Conservation (phyloP, 2,329 filamentous ascomycete genomes). For the Fusarium robinianum region DNA sequence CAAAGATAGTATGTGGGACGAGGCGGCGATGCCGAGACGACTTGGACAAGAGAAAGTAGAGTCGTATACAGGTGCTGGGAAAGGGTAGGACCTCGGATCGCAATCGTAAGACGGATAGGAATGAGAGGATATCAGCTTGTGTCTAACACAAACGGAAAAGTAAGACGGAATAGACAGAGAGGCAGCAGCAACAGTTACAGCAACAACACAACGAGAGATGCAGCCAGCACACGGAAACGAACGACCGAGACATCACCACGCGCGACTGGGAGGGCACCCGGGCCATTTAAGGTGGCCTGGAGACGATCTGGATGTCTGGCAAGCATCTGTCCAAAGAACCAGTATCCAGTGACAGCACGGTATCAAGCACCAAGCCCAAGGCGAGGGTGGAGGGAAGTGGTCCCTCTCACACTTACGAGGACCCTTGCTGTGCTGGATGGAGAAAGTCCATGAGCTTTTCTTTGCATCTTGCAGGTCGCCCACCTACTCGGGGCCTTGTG, state of each 20-base stretch:
- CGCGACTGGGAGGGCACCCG: slow-evolving; percentile 33
- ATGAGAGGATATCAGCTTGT: not conserved
- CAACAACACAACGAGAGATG: slow-evolving; percentile 12
- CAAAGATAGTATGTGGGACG: slow-evolving; percentile 11
- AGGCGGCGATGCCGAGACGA: slow-evolving; percentile 11
- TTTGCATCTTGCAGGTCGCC: slow-evolving; percentile 32
- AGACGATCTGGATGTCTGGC: slow-evolving; percentile 25
- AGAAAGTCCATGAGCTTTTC: slow-evolving; percentile 22
- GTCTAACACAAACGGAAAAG: slow-evolving; percentile 23
- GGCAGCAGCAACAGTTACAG: no score
- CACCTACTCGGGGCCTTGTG: slow-evolving; percentile 31
- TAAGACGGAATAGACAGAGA: slow-evolving; percentile 16
- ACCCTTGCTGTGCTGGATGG: slow-evolving; percentile 28
- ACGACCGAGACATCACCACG: slow-evolving; percentile 15
- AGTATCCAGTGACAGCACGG: slow-evolving; percentile 20
- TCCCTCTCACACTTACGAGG: slow-evolving; percentile 14
- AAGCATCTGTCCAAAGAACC: slow-evolving; percentile 26
- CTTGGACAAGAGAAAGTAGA: slow-evolving; percentile 12
- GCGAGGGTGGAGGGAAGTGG: slow-evolving; percentile 28
- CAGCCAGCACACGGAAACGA: slow-evolving; percentile 22
- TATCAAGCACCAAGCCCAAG: slow-evolving; percentile 22
- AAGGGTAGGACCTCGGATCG: slow-evolving; percentile 11
- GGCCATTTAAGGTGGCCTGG: slow-evolving; percentile 39
- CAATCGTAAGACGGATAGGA: slow-evolving; percentile 9
- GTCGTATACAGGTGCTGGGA: slow-evolving; percentile 7